Evolutionary conservation across 257 asterid species (phyloP), one percentile per base, ranked within the genome.

Genomic region (Sherardia arvensis): DNA sequence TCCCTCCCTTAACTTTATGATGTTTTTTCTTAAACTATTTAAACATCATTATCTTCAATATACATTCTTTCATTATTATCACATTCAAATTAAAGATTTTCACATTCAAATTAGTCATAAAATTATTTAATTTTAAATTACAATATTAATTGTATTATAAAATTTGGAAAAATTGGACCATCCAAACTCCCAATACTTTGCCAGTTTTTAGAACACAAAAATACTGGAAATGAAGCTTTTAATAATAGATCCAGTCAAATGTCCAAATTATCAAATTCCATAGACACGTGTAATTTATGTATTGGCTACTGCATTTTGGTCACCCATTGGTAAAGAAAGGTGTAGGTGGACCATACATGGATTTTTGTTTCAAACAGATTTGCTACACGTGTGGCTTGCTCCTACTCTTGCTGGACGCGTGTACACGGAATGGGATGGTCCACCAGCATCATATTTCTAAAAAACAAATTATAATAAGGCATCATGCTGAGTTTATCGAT

Each of bases 331-430:
- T 5, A 18, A 38, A 61, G 18, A 18, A 53, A 0, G 1, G 23
- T 23, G 18, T 5, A 9, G 14, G 47, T 38, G 61, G 73, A 54
- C 1, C 62, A 62, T 17, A 0, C 17, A 2, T 38, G 0, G 1
- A 5, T 28, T 10, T 4, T 15, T 1, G 17, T 2, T 17, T 18
- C 65, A 15, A 54, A 25, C 51, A 0, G 6, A 2, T 0, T 4
- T 4, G 18, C 5, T 29, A 53, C 69, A 54, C 65, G 69, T 40
- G 38, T 54, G 20, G 0, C 0, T 18, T n/a, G 56, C 18, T 17
- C 21, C 20, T 25, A 8, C n/a, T 65, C 28, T 9, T 40, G 29
- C 30, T 59, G 9, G 76, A 75, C 83, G 79, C 88, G 88, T 84
- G 81, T 74, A 62, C 30, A 15, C 43, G 7, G 59, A 28, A 22